A percentile compares a stretch with the other conserved stretches of the same genome.
phyloP scores from a whole-genome alignment of 164 flowering plant species.

The Vitis rotundifolia region DNA sequence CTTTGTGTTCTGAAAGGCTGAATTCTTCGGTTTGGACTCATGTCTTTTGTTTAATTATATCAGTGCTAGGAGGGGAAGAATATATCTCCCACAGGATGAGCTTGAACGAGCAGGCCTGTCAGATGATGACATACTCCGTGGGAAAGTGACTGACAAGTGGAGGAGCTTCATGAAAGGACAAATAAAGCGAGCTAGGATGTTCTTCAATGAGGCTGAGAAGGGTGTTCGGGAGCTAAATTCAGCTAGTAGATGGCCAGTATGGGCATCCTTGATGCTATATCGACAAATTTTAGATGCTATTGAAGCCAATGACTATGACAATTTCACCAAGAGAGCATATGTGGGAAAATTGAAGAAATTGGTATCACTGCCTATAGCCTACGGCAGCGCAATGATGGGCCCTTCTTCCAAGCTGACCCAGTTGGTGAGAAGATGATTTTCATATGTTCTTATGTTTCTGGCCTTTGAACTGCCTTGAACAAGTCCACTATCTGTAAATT shows the following conservation, averaged over 20 bases:
- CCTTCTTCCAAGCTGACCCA: conserved; percentile 14
- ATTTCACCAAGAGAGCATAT: conserved; percentile 41
- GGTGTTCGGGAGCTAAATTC: conserved; percentile 42
- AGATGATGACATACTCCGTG: conserved; percentile 34
- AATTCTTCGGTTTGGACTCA: background rate
- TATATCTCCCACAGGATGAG: conserved; percentile 47
- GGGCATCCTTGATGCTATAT: conserved; percentile 38
- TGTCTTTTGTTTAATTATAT: background rate
- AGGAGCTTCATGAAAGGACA: conserved; percentile 38
- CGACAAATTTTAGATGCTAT: conserved; percentile 35
- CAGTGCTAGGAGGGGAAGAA: conserved; percentile 39
- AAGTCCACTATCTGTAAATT: no score
- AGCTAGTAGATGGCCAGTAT: conserved; percentile 54
- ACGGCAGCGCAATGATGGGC: conserved; percentile 25
- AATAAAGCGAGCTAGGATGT: conserved; percentile 34
- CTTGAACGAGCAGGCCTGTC: conserved; percentile 29
- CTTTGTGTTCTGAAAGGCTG: background rate
- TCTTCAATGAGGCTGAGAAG: conserved; percentile 46
- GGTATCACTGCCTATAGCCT: conserved; percentile 38
- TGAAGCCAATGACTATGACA: conserved; percentile 40
- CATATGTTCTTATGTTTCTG: no score
- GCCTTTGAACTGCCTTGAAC: no score
- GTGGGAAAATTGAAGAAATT: conserved; percentile 41
- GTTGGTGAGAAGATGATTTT: conserved; percentile 8
- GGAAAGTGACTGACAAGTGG: conserved; percentile 43